Base-by-base conservation (phyloP, 805 yeast genomes). In the Candida xiaguanensis region DNA sequence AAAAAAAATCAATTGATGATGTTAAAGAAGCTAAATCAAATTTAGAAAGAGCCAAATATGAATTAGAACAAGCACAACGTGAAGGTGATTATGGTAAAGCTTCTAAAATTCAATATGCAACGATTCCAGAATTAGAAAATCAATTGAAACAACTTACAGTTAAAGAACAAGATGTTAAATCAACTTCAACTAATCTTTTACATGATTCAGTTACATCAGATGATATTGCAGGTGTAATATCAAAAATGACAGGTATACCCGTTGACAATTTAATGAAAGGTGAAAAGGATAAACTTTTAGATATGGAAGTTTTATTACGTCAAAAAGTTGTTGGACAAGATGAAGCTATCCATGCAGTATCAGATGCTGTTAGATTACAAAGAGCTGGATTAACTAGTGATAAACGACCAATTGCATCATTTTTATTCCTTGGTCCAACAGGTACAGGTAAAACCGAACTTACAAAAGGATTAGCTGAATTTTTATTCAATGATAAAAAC, bases 391-490 rank as follows among this genome's bases (percentile, higher is more conserved):
- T 91, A 43, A 91, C 98, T 8, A 85, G 86, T 59, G 96, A 89
- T 47, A 85, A 85, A 61, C 77, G 97, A 45, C 99, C 99, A 5
- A 90, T 91, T 52, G 98, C 97, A 1, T 85, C 95, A 40, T 93
- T 93, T 62, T 83, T 91, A 84, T 93, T 93, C 63, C 70, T 93
- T 48, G 99, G 99, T 16, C 98, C 99, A 39, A 93, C 99, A 0
- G 99, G 99, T 66, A 91, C 98, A 0, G 99, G 99, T 66, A 91
- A 91, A 63, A 93, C 99, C 0, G 98, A 93, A 61, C 73, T 93
- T 38, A 90, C 97, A 6, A 91, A 93, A 60, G 82, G 95, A 0
- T 73, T 91, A 41, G 96, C 98, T 2, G 89, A 88, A 51, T 93
- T 93, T 52, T 63, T 91, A 51, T 93, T 93, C 63, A 93, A 89